Conservation (phyloP, 2,329 filamentous ascomycete species). For the Pestalotiopsis sp. region DNA sequence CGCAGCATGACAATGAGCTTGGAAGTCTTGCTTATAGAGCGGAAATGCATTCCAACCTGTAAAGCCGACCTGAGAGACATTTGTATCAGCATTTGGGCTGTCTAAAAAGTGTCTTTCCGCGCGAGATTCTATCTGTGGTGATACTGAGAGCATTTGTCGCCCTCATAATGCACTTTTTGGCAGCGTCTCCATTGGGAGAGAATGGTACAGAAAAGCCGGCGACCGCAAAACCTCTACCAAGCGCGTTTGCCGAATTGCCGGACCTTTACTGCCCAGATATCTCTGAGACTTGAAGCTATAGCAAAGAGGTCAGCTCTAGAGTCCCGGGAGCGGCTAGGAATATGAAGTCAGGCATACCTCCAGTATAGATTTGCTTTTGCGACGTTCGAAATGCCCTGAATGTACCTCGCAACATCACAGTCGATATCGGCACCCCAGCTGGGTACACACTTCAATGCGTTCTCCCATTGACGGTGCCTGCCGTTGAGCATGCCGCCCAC, state of each 20-base stretch:
- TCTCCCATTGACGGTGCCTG: constrained; percentile 16
- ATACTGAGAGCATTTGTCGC: no score
- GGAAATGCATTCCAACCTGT: no score
- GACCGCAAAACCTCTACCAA: background rate
- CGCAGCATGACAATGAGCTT: no score
- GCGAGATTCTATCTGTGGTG: no score
- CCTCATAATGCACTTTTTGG: no score
- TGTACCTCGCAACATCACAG: constrained; percentile 9
- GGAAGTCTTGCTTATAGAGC: no score
- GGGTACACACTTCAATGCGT: constrained; percentile 11
- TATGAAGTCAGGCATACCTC: constrained; percentile 13
- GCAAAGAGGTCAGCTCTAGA: background rate
- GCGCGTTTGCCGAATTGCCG: background rate
- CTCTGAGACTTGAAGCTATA: background rate
- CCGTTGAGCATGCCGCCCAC: constrained; percentile 17
- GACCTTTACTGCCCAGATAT: background rate
- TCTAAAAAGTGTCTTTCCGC: no score
- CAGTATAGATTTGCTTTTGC: constrained; percentile 17
- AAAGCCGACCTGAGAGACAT: no score
- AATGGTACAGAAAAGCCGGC: background rate
- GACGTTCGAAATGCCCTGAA: constrained; percentile 14
- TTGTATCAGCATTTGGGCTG: no score
- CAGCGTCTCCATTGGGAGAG: no score
- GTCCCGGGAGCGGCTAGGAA: background rate
- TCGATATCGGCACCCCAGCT: constrained; percentile 14